Evolutionary conservation across 805 yeast genomes (phyloP).

Genomic region (Metschnikowia santaceciliae): DNA sequence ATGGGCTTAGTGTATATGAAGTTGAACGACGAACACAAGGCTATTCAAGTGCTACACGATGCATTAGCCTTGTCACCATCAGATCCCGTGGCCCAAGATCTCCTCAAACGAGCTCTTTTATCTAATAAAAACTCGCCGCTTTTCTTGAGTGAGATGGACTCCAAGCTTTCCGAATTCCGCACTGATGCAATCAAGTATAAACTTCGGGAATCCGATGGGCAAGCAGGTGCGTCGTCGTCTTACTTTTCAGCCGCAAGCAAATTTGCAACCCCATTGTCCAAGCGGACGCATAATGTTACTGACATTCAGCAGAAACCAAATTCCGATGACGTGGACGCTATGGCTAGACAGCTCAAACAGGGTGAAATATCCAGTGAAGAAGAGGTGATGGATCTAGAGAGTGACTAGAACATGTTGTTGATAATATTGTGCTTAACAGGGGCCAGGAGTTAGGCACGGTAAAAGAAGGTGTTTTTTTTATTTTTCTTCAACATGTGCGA

Average conservation of each 20-base stretch:
- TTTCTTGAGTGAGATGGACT: constrained; percentile 13
- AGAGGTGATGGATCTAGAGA: constrained; percentile 57
- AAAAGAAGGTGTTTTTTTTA: no score
- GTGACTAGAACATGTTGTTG: constrained; percentile 33
- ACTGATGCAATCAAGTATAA: constrained; percentile 1
- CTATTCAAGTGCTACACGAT: constrained; percentile 74
- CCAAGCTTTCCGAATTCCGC: constrained; percentile 9
- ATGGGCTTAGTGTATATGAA: constrained; percentile 80
- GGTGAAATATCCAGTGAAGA: constrained; percentile 52
- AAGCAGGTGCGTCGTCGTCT: background rate
- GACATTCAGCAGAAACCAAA: constrained; percentile 2
- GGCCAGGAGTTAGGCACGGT: no score
- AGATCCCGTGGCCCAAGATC: constrained; percentile 81
- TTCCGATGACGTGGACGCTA: constrained; percentile 26
- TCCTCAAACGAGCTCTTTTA: constrained; percentile 75
- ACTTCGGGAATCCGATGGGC: background rate
- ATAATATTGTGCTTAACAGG: no score
- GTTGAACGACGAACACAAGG: constrained; percentile 56
- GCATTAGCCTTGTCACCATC: constrained; percentile 75
- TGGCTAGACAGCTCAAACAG: constrained; percentile 38
- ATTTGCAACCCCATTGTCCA: constrained; percentile 23
- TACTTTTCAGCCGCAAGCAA: constrained; percentile 13
- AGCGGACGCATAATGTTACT: constrained; percentile 12
- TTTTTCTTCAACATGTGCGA: no score
- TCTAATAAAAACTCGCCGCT: constrained; percentile 35